A percentile compares a stretch with the other conserved stretches of the same genome.
Evolutionary conservation across 169 alveolate genomes (phyloP).

Genomic region (Plasmodium vivax): DNA sequence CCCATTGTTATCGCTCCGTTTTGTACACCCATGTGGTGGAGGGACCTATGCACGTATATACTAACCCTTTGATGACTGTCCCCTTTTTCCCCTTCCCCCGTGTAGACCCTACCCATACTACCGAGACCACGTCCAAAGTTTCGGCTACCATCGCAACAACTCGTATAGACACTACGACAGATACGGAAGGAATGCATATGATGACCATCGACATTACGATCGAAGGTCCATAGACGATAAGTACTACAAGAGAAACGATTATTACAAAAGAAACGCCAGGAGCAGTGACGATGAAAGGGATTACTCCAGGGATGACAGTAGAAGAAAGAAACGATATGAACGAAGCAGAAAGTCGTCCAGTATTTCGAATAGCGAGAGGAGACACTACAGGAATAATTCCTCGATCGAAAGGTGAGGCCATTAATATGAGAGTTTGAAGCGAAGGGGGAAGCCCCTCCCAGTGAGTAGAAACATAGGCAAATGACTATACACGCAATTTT

Average conservation of each 20-base stretch:
- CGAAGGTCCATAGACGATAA: conserved; percentile 58
- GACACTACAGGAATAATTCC: conserved; percentile 44
- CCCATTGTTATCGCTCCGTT: background rate
- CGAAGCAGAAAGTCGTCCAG: conserved; percentile 49
- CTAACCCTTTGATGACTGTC: background rate
- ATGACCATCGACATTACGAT: conserved; percentile 45
- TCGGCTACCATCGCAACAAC: conserved; percentile 29
- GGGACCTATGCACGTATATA: background rate
- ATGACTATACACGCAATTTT: background rate
- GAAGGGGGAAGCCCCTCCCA: background rate
- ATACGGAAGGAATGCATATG: conserved; percentile 33
- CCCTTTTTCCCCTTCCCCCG: background rate
- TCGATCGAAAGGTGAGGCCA: conserved; percentile 19
- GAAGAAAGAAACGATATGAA: conserved; percentile 58
- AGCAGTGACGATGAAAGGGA: conserved; percentile 46
- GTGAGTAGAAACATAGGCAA: background rate
- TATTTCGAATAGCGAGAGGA: conserved; percentile 38
- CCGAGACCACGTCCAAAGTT: conserved; percentile 12
- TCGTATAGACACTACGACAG: conserved; percentile 32
- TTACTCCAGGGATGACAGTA: conserved; percentile 59
- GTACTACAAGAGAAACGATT: conserved; percentile 46
- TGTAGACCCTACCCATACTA: conserved; percentile 47
- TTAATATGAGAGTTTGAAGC: background rate
- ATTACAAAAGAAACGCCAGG: conserved; percentile 25
- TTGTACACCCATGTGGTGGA: background rate